Base-by-base conservation (phyloP, 192 early-diverging fungal genomes). In the Cetraspora pellucida region DNA sequence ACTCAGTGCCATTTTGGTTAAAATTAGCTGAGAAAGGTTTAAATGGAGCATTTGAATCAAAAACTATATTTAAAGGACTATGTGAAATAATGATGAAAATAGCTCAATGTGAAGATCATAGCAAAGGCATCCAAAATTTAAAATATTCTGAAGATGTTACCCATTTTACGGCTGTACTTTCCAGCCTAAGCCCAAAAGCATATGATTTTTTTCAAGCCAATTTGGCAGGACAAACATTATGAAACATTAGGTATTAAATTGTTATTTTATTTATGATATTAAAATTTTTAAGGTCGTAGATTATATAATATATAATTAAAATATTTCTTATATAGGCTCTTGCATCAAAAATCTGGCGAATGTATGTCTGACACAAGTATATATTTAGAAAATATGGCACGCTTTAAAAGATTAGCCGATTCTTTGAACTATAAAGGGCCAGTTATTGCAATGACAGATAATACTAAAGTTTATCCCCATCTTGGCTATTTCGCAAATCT, bases 141-240 rank as follows among this genome's bases (percentile, higher is more conserved):
- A 16, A 64, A 37, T 64, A 64, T 64, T 30, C 17, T 64, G 61
- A 64, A 64, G 17, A 64, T 37, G 27, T 37, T 64, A 37, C 61
- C 27, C 16, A 43, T 10, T 64, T 64, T 64, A 10, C 30, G 27
- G 28, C 28, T 37, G 30, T 64, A 37, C 30, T 64, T 31, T 14
- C 25, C 27, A 37, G 28, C 30, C 30, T 64, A 16, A 64, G 16
- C 30, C 27, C 16, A 31, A 6, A 16, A 0, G 16, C 14, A 11
- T 28, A 30, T 31, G 4, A 64, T 64, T 6, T 16, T 13, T 63
- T 63, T 63, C 1, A 10, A 43, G 1, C 25, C 25, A 63, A 63
- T 63, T 31, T 63, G 30, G 60, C 28, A 30, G 30, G 28, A 19
- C 17, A 16, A 16, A 37, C 31, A 31, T 16, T 64, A 4, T 28